Percentiles rank a stretch among this genome's conserved stretches.
These are phyloP conservation scores for Colletotrichum tamarilloi DNA, from an alignment of 2,329 filamentous ascomycete genomes.

Conservation along the genomic window DNA sequence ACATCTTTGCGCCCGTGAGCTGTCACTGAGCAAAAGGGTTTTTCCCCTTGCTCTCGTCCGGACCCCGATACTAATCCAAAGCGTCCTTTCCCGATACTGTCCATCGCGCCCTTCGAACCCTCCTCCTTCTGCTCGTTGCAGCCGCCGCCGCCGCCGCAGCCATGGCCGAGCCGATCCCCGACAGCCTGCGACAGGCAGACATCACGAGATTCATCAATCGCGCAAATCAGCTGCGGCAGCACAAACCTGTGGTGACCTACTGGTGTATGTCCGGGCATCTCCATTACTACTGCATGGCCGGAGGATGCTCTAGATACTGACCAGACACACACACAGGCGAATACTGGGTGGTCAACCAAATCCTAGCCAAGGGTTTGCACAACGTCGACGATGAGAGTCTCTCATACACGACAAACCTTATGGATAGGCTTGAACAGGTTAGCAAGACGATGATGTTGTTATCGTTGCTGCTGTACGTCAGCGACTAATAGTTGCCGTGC, in stretches of 20 bases:
- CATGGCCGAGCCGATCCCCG: constrained; percentile 81
- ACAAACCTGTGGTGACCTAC: constrained; percentile 90
- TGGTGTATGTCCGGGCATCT: constrained; percentile 77
- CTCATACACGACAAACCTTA: constrained; percentile 82
- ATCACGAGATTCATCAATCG: constrained; percentile 86
- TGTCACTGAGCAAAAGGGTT: not conserved
- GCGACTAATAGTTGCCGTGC: constrained; percentile 27
- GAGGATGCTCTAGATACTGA: constrained; percentile 2
- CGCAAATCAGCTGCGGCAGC: constrained; percentile 83
- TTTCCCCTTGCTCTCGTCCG: not conserved
- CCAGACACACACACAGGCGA: constrained; percentile 66
- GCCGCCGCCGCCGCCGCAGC: not conserved
- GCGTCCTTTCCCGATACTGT: not conserved
- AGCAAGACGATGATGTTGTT: constrained; percentile 27
- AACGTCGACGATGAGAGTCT: constrained; percentile 81
- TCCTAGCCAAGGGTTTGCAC: constrained; percentile 84
- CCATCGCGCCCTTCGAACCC: not conserved
- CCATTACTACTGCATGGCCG: not conserved
- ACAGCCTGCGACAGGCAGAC: constrained; percentile 81
- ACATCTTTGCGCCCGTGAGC: constrained; percentile 26
- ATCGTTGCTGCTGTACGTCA: not conserved
- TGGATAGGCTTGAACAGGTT: constrained; percentile 91
- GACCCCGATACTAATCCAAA: not conserved
- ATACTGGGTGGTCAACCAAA: constrained; percentile 93
- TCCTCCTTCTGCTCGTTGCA: not conserved